Conservation (phyloP, 2,329 filamentous ascomycete species). For the Diaporthe sp. region DNA sequence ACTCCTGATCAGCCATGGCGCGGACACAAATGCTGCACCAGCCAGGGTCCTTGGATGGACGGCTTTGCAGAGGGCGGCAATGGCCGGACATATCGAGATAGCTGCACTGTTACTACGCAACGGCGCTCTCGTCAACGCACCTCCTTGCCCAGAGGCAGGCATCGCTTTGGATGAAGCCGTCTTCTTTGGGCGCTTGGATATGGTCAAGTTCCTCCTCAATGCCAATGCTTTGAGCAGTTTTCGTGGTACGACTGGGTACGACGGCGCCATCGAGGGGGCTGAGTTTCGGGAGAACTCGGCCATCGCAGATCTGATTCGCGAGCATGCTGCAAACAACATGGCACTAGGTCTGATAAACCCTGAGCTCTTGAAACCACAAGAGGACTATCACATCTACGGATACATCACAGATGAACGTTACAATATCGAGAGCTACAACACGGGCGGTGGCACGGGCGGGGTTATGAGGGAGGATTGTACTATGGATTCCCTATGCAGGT, state of each 20-base stretch:
- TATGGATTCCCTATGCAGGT: too few relatives aligned
- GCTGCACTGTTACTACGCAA: not conserved
- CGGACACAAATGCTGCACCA: not conserved
- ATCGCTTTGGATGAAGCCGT: not conserved
- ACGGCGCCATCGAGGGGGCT: too few relatives aligned
- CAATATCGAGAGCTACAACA: too few relatives aligned
- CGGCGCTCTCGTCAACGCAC: not conserved
- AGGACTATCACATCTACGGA: not conserved
- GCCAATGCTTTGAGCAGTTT: not conserved
- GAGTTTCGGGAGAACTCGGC: too few relatives aligned
- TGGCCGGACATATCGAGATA: not conserved
- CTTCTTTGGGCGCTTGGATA: accelerated
- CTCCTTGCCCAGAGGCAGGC: too few relatives aligned
- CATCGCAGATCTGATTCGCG: not conserved
- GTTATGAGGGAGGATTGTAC: too few relatives aligned
- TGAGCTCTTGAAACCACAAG: not conserved
- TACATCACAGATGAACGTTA: too few relatives aligned
- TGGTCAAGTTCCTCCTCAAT: not conserved
- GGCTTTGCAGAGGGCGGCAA: not conserved
- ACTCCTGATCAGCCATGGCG: not conserved
- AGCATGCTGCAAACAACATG: not conserved
- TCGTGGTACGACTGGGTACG: not conserved
- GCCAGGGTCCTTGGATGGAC: accelerated
- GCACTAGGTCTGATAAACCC: not conserved
- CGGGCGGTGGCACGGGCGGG: too few relatives aligned